Percentiles rank a stretch among this genome's conserved stretches.
Evolutionary conservation across 2,329 filamentous ascomycete genomes (phyloP).

Genomic region (Neofusicoccum umdonicola): DNA sequence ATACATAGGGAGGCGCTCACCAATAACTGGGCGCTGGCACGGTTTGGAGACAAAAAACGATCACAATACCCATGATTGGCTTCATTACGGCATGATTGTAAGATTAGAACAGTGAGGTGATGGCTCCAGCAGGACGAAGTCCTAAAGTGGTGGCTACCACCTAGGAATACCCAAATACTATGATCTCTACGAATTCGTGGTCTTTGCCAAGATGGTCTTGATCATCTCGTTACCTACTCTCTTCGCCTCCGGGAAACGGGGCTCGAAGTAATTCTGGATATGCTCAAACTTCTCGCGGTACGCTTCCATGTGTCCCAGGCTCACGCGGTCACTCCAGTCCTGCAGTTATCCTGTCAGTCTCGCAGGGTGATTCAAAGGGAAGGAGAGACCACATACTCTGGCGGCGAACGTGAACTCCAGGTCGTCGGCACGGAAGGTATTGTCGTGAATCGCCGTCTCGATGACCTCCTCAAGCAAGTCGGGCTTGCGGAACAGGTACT

Average conservation of each 20-base stretch:
- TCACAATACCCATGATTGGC: constrained; percentile 14
- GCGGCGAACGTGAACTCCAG: constrained; percentile 98
- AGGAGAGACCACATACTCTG: constrained; percentile 48
- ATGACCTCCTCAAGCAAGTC: constrained; percentile 80
- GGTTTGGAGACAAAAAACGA: background rate
- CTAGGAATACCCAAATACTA: background rate
- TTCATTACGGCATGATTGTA: background rate
- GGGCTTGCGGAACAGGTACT: constrained; percentile 86
- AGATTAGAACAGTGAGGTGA: background rate
- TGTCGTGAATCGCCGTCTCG: constrained; percentile 81
- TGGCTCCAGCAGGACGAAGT: background rate
- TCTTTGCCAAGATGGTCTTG: constrained; percentile 85
- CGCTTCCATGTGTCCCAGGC: constrained; percentile 85
- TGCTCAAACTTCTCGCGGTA: constrained; percentile 89
- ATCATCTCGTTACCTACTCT: constrained; percentile 96
- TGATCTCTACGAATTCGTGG: constrained; percentile 31
- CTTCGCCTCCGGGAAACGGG: constrained; percentile 82
- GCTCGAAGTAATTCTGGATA: constrained; percentile 89
- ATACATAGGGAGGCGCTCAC: constrained; percentile 1
- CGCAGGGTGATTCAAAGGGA: background rate
- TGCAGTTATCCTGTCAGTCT: constrained; percentile 24
- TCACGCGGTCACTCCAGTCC: constrained; percentile 94
- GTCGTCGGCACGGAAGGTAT: constrained; percentile 91
- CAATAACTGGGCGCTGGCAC: background rate
- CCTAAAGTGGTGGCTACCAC: background rate